A percentile compares a stretch with the other conserved stretches of the same genome.
phyloP scores from a whole-genome alignment of 2,329 filamentous ascomycete species.

The Talaromyces sp. region DNA sequence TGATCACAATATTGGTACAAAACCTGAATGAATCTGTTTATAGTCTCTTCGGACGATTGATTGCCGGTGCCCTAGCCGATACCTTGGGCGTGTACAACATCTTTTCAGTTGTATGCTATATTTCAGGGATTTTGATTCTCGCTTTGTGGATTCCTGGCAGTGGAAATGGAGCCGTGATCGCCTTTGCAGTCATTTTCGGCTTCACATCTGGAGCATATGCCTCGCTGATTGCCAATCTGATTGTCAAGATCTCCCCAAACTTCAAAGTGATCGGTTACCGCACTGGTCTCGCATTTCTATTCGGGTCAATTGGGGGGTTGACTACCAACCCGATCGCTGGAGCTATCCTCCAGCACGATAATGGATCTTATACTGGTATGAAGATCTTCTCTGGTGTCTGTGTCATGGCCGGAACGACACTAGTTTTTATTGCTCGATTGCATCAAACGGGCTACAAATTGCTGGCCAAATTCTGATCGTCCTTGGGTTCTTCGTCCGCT shows the following conservation, averaged over 20 bases:
- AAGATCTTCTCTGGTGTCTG: constrained; percentile 14
- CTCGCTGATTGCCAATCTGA: constrained; percentile 58
- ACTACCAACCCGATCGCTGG: constrained; percentile 18
- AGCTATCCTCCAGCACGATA: constrained; percentile 63
- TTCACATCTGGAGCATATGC: constrained; percentile 65
- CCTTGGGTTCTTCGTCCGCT: background rate
- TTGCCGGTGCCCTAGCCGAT: constrained; percentile 54
- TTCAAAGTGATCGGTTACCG: constrained; percentile 48
- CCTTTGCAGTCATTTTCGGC: constrained; percentile 63
- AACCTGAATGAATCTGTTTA: background rate
- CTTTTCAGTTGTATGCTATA: constrained; percentile 47
- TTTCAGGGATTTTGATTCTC: constrained; percentile 48
- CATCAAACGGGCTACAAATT: background rate
- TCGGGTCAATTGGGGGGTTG: constrained; percentile 10
- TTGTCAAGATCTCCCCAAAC: constrained; percentile 64
- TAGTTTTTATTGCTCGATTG: constrained; percentile 2
- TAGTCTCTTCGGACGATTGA: constrained; percentile 53
- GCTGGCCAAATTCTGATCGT: background rate
- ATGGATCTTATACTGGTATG: constrained; percentile 51
- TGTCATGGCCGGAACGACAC: background rate
- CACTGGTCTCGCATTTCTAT: constrained; percentile 16
- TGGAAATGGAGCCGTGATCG: constrained; percentile 55
- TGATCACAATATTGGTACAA: too few relatives aligned
- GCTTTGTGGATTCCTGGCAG: constrained; percentile 52
- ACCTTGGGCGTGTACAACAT: constrained; percentile 54